Evolutionary conservation across 345 rosid species (phyloP), one percentile per base, ranked within the genome.

Genomic region (Eucalyptus melliodora): DNA sequence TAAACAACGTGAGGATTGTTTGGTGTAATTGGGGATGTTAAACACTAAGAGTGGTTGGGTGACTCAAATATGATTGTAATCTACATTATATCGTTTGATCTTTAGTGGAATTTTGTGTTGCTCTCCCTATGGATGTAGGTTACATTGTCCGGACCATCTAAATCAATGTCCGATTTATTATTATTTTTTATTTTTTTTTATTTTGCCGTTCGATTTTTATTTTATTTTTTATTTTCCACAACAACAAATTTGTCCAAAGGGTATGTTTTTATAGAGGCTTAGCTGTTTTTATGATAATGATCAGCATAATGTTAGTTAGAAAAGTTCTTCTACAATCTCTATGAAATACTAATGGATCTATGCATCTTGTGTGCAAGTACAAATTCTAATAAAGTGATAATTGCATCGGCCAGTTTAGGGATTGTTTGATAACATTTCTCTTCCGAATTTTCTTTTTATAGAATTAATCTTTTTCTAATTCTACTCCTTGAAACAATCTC

Each of bases 361-460:
- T 40, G 51, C 50, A 83, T 83, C 86, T 11, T 27, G 51, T 24
- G n/a, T 8, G 31, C 47, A 44, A 49, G 30, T 44, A 21, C 7
- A 44, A 23, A 37, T 44, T 24, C 2, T 23, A 27, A 27, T 6
- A 6, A 59, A 30, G 34, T 62, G 9, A 26, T 60, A 30, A 62
- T 62, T 14, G 34, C 16, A 27, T 27, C 9, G 9, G 0, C 9
- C 9, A 30, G 0, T n/a, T 27, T 30, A 6, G 0, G 10, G 56
- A 19, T 17, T 53, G 56, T 53, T 17, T 19, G 59, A 24, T 53
- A 53, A 53, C 5, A 53, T 53, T 53, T 8, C 0, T 4, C 2
- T 53, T 8, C 0, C 0, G 1, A 53, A 16, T 16, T 50, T 50
- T 51, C 3, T 50, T 50, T 17, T 53, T 7, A 0, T 0, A 53